Evolutionary conservation across 768 basidiomycete genomes (phyloP), one percentile per base, ranked within the genome.

Genomic region (Leucogyrophana mollusca): DNA sequence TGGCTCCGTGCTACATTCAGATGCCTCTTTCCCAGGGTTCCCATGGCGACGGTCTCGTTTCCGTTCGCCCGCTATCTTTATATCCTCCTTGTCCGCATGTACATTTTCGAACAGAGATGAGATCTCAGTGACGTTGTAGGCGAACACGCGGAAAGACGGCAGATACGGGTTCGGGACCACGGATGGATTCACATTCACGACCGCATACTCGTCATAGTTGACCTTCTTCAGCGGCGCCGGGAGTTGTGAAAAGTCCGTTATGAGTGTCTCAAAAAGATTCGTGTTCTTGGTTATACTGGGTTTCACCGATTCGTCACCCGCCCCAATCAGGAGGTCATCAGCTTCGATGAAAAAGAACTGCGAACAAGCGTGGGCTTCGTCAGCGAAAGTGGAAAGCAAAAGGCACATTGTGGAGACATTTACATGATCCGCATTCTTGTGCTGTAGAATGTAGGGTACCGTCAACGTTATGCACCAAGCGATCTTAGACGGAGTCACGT

Each of bases 121-220:
- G 27, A 38, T 35, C 33, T 68, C 79, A 1, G 83, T 82, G 18
- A 78, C 70, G 61, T 94, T 94, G 74, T 92, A 94, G 55, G 81
- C 73, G 68, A 83, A 94, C 10, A 94, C 74, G 54, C 92, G 72
- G 57, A 94, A 82, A 13, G 83, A 77, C 3, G 94, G 90, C 39
- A 88, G 65, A 67, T 88, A 96, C 14, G 83, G 83, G 47, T 90
- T 90, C n/a, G 92, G 91, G 45, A 94, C 86, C 17, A 93, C 81
- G 25, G 88, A 79, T 4, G 93, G 88, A 27, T 79, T 77, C 21
- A 91, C 86, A 60, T 90, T 92, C 51, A 92, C 77, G 27, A 89
- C 82, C 3, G 80, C 80, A 56, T 85, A 90, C 50, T 85, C 73
- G 55, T 79, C 82, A 53, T 81, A 58, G 58, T 85, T 77, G 34